Conservation (phyloP, 2,329 filamentous ascomycete species). For the Ophiostoma montium region DNA sequence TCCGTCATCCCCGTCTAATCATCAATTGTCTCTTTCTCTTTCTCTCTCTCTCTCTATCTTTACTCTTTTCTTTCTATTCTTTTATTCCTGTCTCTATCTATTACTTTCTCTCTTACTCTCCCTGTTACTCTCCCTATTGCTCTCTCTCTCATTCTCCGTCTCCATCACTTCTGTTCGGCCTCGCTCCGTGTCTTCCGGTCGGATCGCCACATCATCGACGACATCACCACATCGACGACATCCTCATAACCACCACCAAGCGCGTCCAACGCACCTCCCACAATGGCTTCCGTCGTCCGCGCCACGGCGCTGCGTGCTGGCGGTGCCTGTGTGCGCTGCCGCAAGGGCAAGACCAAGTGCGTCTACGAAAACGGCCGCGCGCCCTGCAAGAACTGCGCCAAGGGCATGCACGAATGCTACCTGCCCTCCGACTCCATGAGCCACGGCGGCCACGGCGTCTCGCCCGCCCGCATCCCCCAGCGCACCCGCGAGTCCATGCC, state of each 20-base stretch:
- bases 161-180: no score
- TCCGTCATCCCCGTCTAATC: not conserved
- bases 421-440: slow-evolving; percentile 45
- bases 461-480: slow-evolving; percentile 37
- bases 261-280: not conserved
- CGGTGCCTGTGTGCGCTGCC: slow-evolving; percentile 47
- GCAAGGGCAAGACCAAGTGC: slow-evolving; percentile 50
- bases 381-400: slow-evolving; percentile 50
- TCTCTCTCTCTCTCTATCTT: not conserved
- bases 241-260: no score
- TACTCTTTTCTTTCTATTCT: not conserved
- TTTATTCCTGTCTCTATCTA: not conserved
- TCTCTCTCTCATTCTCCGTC: no score
- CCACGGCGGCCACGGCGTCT: slow-evolving; percentile 42
- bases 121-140: not conserved
- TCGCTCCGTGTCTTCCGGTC: no score
- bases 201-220: no score
- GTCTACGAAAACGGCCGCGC: slow-evolving; percentile 48
- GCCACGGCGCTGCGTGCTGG: slow-evolving; percentile 46
- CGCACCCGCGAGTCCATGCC: slow-evolving; percentile 41
- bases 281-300: slow-evolving; percentile 36
- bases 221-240: no score
- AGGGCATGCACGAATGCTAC: slow-evolving; percentile 51
- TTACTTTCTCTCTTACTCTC: not conserved
- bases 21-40: not conserved